Percentiles rank a stretch among this genome's conserved stretches.
Evolutionary conservation across 2,329 filamentous ascomycete genomes (phyloP).

Genomic region (Arthrobotrys sphaeroides): DNA sequence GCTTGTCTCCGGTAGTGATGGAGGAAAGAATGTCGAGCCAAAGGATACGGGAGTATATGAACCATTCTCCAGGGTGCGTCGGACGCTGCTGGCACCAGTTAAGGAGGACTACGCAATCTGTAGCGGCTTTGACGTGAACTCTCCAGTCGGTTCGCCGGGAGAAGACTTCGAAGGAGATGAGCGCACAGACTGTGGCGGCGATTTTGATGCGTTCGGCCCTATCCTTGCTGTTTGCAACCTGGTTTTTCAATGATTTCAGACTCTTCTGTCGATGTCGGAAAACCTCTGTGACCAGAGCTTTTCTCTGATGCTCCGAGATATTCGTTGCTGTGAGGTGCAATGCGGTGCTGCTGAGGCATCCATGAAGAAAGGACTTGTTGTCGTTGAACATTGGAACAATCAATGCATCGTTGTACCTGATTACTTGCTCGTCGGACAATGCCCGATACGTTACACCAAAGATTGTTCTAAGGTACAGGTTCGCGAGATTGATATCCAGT

Average conservation of each 20-base stretch:
- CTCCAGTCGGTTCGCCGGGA: slow-evolving; percentile 47
- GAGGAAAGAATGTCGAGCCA: slow-evolving; percentile 52
- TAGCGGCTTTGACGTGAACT: slow-evolving; percentile 52
- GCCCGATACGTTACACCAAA: slow-evolving; percentile 53
- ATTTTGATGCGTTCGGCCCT: slow-evolving; percentile 42
- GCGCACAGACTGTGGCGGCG: slow-evolving; percentile 51
- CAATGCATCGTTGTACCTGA: slow-evolving; percentile 48
- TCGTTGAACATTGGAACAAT: slow-evolving; percentile 52
- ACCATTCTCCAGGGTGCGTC: slow-evolving; percentile 49
- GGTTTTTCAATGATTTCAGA: slow-evolving; percentile 43
- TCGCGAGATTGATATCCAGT: slow-evolving; percentile 46
- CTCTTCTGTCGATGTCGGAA: slow-evolving; percentile 47
- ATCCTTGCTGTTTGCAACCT: slow-evolving; percentile 25
- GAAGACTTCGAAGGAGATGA: slow-evolving; percentile 51
- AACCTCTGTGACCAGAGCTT: slow-evolving; percentile 48
- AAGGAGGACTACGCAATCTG: slow-evolving; percentile 39
- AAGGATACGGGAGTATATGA: slow-evolving; percentile 49
- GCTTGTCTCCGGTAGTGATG: slow-evolving; percentile 27
- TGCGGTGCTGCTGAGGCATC: slow-evolving; percentile 49
- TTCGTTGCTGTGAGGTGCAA: slow-evolving; percentile 47
- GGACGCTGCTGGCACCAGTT: slow-evolving; percentile 44
- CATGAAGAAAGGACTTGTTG: slow-evolving; percentile 48
- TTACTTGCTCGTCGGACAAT: slow-evolving; percentile 47
- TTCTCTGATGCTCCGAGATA: slow-evolving; percentile 35
- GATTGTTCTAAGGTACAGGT: slow-evolving; percentile 42